Evolutionary conservation across 2,329 filamentous ascomycete species (phyloP).

Genomic region (Sarocladium kiliense): DNA sequence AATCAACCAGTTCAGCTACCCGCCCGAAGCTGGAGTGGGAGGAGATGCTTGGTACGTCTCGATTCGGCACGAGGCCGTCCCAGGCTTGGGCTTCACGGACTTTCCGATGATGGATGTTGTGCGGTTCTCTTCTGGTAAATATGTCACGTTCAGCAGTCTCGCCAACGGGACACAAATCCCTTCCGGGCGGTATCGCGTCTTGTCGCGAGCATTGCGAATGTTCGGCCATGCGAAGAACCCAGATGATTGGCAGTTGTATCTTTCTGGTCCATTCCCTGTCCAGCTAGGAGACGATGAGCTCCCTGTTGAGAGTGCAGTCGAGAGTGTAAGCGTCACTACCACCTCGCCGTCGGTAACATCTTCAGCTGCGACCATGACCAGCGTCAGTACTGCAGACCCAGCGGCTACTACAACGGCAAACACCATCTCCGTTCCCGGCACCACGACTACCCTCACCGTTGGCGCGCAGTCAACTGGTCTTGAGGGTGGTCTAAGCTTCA

Average conservation of each 20-base stretch:
- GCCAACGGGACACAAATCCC: background rate
- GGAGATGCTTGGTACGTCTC: background rate
- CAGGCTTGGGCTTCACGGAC: background rate
- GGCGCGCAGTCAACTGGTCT: background rate
- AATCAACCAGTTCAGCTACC: background rate
- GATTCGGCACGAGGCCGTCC: background rate
- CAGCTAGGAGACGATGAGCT: background rate
- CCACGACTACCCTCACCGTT: background rate
- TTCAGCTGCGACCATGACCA: background rate
- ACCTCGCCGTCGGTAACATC: background rate
- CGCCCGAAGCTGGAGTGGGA: background rate
- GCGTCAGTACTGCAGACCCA: background rate
- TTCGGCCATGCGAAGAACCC: background rate
- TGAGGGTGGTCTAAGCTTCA: background rate
- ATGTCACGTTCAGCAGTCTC: background rate
- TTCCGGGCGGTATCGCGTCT: background rate
- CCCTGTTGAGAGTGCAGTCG: background rate
- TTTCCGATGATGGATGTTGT: background rate
- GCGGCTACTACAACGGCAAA: background rate
- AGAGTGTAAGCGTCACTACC: background rate
- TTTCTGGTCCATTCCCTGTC: background rate
- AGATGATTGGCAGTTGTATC: background rate
- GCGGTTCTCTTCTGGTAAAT: background rate
- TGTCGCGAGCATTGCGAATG: background rate
- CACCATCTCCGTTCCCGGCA: background rate